These are phyloP conservation scores for Solanum stenotomum DNA, from an alignment of 257 asterid species.

Conservation along the genomic window DNA sequence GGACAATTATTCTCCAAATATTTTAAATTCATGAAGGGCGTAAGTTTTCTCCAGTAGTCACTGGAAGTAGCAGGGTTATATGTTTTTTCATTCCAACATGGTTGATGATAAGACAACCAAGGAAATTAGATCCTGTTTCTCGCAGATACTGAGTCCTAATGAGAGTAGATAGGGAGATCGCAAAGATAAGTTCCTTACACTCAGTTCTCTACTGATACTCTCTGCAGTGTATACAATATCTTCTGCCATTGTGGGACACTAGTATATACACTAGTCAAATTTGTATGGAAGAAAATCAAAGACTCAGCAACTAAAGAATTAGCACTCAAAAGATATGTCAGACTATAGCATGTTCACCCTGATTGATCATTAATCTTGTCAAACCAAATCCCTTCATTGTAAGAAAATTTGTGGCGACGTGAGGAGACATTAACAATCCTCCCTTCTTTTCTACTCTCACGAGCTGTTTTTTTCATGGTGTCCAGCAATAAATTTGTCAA, in stretches of 20 bases:
- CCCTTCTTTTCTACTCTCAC: conserved; percentile 55
- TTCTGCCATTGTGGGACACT: background rate
- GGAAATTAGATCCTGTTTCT: background rate
- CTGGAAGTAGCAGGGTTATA: background rate
- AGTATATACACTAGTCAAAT: background rate
- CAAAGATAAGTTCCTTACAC: background rate
- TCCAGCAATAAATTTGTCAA: conserved; percentile 53
- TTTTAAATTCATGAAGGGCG: background rate
- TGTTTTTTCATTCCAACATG: background rate
- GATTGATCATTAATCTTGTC: conserved; percentile 47
- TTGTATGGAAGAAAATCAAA: background rate
- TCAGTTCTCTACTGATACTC: background rate
- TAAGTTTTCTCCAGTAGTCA: background rate
- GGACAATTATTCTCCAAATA: background rate
- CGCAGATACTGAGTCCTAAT: background rate
- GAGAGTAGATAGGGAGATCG: background rate
- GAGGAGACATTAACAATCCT: conserved; percentile 83
- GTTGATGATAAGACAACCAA: background rate
- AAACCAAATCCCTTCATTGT: conserved; percentile 59
- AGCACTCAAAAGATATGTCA: background rate
- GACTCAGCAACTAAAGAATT: background rate
- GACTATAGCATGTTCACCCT: conserved; percentile 24
- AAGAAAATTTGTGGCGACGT: conserved; percentile 42
- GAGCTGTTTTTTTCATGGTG: conserved; percentile 66
- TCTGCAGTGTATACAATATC: background rate